Evolutionary conservation across 768 basidiomycete genomes (phyloP).

Genomic region (Boletus sp.): DNA sequence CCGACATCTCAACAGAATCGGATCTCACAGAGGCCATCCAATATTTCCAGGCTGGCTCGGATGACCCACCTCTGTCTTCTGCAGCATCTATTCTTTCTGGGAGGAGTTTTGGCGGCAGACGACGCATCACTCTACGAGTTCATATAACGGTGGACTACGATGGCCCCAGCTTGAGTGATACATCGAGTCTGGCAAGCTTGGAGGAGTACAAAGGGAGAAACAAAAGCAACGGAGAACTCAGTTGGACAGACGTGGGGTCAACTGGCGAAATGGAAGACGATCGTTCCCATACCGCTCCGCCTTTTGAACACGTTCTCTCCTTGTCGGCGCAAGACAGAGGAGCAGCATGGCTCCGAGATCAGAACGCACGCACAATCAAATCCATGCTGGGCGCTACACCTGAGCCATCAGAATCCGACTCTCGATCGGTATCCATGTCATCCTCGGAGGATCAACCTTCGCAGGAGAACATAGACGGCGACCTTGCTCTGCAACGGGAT

Average conservation of each 20-base stretch:
- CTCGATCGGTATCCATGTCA: conserved; percentile 39
- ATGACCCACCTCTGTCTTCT: conserved; percentile 70
- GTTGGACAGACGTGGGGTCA: conserved; percentile 46
- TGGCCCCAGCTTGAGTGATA: conserved; percentile 87
- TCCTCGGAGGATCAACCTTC: conserved; percentile 30
- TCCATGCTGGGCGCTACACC: conserved; percentile 57
- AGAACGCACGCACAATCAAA: conserved; percentile 64
- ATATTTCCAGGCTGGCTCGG: conserved; percentile 77
- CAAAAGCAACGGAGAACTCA: conserved; percentile 47
- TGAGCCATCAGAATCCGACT: conserved; percentile 58
- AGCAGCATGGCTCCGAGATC: conserved; percentile 80
- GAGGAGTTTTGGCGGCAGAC: conserved; percentile 60
- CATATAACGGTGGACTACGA: conserved; percentile 85
- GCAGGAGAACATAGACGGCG: conserved; percentile 51
- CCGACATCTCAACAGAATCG: conserved; percentile 61
- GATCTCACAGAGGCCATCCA: conserved; percentile 86
- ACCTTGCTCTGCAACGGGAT: conserved; percentile 65
- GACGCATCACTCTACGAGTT: conserved; percentile 77
- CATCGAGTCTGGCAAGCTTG: conserved; percentile 74
- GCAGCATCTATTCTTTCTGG: conserved; percentile 71
- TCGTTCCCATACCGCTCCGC: conserved; percentile 40
- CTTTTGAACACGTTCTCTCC: conserved; percentile 40
- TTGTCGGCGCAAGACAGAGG: conserved; percentile 62
- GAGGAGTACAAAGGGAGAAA: conserved; percentile 68
- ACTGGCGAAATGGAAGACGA: conserved; percentile 57